These are phyloP conservation scores for Aspergillus hiratsukae DNA, from an alignment of 2,329 filamentous ascomycete genomes.

Conservation along the genomic window DNA sequence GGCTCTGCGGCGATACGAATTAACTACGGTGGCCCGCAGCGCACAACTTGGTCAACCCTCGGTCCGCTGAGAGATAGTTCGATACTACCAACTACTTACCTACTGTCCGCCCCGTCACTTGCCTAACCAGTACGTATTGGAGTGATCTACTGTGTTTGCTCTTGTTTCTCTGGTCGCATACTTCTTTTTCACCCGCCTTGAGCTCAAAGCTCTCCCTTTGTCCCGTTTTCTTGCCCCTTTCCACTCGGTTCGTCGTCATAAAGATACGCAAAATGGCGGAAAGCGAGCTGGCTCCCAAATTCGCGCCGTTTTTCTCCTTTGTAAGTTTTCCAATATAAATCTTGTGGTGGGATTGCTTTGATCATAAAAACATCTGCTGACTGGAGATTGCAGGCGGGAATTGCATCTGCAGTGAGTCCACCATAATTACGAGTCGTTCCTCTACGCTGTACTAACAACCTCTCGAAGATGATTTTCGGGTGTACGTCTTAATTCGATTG, in stretches of 20 bases:
- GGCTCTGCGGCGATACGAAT: not conserved
- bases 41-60: conserved; percentile 11
- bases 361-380: conserved; percentile 19
- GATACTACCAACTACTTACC: not conserved
- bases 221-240: not conserved
- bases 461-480: conserved; percentile 48
- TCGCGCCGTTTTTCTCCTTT: conserved; percentile 66
- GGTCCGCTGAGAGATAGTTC: not conserved
- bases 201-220: not conserved
- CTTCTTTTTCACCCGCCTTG: not conserved
- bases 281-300: conserved; percentile 56
- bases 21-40: conserved; percentile 17
- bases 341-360: not conserved
- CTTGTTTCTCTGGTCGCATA: not conserved
- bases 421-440: not conserved
- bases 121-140: not conserved
- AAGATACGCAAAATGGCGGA: conserved; percentile 35
- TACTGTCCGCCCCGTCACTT: not conserved
- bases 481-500: conserved; percentile 36
- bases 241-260: not conserved
- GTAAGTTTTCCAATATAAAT: conserved; percentile 40
- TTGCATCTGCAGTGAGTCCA: conserved; percentile 45
- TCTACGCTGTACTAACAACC: conserved; percentile 20
- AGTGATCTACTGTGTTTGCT: not conserved
- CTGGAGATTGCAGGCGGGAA: conserved; percentile 38